phyloP scores from a whole-genome alignment of 345 rosid genomes.

The Bruguiera sexangula region DNA sequence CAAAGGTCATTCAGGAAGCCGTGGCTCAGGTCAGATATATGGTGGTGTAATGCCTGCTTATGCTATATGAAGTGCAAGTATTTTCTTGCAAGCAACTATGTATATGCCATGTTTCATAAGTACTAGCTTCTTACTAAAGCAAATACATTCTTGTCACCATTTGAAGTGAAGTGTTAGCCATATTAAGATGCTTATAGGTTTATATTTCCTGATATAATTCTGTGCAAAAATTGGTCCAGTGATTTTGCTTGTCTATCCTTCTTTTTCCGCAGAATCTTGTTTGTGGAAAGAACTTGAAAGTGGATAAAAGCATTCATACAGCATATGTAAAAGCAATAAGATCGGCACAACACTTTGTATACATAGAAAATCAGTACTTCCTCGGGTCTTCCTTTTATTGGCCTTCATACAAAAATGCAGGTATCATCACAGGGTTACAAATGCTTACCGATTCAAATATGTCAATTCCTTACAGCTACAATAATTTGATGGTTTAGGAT shows the following conservation, averaged over 20 bases:
- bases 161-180: too few relatives aligned
- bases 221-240: background rate
- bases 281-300: slow-evolving; percentile 60
- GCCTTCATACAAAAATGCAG: slow-evolving; percentile 77
- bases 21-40: slow-evolving; percentile 42
- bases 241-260: slow-evolving; percentile 1
- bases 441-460: background rate
- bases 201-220: background rate
- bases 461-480: background rate
- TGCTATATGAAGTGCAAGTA: background rate
- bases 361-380: slow-evolving; percentile 72
- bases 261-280: slow-evolving; percentile 45
- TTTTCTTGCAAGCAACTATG: background rate
- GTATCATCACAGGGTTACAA: slow-evolving; percentile 21
- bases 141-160: too few relatives aligned
- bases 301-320: slow-evolving; percentile 64
- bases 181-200: background rate
- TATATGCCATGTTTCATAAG: background rate
- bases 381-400: slow-evolving; percentile 62
- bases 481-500: background rate
- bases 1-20: slow-evolving; percentile 47
- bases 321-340: slow-evolving; percentile 66
- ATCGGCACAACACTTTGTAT: slow-evolving; percentile 69
- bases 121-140: background rate
- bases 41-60: slow-evolving; percentile 1